Evolutionary conservation across 169 alveolate genomes (phyloP), one percentile per base, ranked within the genome.

Genomic region (Cryptosporidium bovis): DNA sequence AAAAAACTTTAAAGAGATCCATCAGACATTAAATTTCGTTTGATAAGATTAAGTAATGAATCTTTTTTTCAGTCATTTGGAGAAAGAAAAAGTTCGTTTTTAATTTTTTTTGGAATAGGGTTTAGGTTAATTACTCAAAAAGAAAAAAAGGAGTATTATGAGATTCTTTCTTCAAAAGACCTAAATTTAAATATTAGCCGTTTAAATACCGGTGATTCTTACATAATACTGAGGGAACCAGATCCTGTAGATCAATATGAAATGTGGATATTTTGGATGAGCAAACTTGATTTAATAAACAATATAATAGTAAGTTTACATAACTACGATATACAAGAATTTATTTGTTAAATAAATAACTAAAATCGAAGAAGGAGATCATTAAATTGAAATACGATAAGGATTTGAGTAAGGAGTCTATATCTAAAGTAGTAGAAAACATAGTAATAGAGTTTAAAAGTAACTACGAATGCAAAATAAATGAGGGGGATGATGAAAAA

Each of bases 171-270:
- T 18, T 69, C 83, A 12, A 77, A 56, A 27, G 87, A 60, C 27
- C 20, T 36, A 16, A 51, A 33, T 29, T 10, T 77, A 12, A 77
- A 48, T 31, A 18, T 31, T 12, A 18, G 87, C 4, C 40, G 62
- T 27, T 34, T 56, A 5, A 77, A 56, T 36, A 40, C 77, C 6
- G 36, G 29, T 40, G 62, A 60, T 24, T 24, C 29, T 31, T 77
- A 60, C 24, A 15, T 56, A 5, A 50, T 60, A 44, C 51, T 77
- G 27, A 62, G 71, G 34, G 87, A 77, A 20, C 87, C 87, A 18
- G 87, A 77, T 77, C 87, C 87, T 10, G 34, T 77, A 40, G 77
- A 77, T 40, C 18, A 77, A 31, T 77, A 44, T 48, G 71, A 77
- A 40, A 2, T n/a, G 18, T 77, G 87, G 87, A 27, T 60, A 5